Evolutionary conservation across 2,329 filamentous ascomycete genomes (phyloP).

Genomic region (Dactylella cylindrospora): DNA sequence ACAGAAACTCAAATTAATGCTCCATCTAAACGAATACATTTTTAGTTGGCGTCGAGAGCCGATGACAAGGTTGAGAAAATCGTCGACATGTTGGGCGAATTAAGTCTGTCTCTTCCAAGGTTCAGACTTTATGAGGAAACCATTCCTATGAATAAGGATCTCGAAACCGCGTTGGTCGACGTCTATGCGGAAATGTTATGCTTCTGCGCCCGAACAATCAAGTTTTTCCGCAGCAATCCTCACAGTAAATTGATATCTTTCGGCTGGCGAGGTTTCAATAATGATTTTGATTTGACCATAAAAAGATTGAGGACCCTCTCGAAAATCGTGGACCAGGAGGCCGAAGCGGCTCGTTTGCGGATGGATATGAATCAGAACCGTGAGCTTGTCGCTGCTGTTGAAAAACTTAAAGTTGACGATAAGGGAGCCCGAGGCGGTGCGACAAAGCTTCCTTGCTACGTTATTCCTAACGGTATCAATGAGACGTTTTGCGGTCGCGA

Average conservation of each 20-base stretch:
- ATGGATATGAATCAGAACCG: conserved; percentile 41
- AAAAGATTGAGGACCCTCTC: conserved; percentile 48
- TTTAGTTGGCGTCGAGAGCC: conserved; percentile 2
- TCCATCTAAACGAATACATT: too few relatives aligned
- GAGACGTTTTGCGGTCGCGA: conserved; percentile 44
- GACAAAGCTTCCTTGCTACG: conserved; percentile 36
- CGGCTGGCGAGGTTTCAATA: conserved; percentile 47
- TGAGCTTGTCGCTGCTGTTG: conserved; percentile 24
- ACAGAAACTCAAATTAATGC: too few relatives aligned
- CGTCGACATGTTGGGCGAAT: conserved; percentile 49
- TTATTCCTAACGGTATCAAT: conserved; percentile 43
- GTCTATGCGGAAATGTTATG: conserved; percentile 51
- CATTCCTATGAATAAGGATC: conserved; percentile 47
- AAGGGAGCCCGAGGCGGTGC: not conserved
- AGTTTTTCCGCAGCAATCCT: conserved; percentile 50
- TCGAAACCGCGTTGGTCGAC: conserved; percentile 49
- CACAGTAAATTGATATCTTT: conserved; percentile 47
- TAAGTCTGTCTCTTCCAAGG: conserved; percentile 49
- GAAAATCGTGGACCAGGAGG: conserved; percentile 49
- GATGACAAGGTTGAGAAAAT: conserved; percentile 17
- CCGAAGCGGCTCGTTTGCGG: conserved; percentile 49
- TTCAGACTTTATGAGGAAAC: conserved; percentile 49
- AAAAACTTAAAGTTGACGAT: conserved; percentile 24
- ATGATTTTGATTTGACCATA: conserved; percentile 46
- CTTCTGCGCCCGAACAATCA: conserved; percentile 51